A percentile compares a stretch with the other conserved stretches of the same genome.
These are phyloP conservation scores for Neurospora discreta DNA, from an alignment of 495 filamentous ascomycete genomes.

Conservation along the genomic window DNA sequence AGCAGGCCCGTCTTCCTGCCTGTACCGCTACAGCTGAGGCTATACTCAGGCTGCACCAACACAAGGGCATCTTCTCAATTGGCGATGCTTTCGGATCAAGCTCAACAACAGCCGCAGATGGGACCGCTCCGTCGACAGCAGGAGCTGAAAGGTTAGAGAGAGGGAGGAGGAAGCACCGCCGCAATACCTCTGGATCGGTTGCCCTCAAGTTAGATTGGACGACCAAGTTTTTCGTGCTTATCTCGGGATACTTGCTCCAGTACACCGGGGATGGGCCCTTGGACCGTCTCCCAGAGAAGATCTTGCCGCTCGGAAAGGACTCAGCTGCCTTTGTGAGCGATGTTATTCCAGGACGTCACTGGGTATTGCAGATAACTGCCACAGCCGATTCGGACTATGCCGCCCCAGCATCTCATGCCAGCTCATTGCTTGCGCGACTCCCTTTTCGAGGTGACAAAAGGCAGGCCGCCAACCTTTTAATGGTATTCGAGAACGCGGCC, in stretches of 20 bases:
- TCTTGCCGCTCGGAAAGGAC: slow-evolving; percentile 68
- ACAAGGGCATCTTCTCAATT: slow-evolving; percentile 33
- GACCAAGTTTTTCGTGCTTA: slow-evolving; percentile 71
- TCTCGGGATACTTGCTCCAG: slow-evolving; percentile 76
- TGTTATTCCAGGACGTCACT: slow-evolving; percentile 82
- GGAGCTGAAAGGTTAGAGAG: slow-evolving; percentile 23
- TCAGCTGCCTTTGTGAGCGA: slow-evolving; percentile 93
- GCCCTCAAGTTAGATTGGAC: slow-evolving; percentile 63
- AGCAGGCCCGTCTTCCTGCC: slow-evolving; percentile 40
- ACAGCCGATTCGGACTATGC: slow-evolving; percentile 50
- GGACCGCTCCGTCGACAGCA: background rate
- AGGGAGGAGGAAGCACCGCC: slow-evolving; percentile 35
- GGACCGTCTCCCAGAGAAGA: slow-evolving; percentile 77
- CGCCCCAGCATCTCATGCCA: slow-evolving; percentile 37
- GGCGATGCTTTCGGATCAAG: slow-evolving; percentile 30
- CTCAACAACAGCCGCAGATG: slow-evolving; percentile 6
- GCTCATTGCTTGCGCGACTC: slow-evolving; percentile 60
- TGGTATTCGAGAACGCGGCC: slow-evolving; percentile 71
- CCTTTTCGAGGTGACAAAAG: slow-evolving; percentile 55
- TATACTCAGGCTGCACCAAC: slow-evolving; percentile 51
- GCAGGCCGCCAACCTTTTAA: slow-evolving; percentile 56
- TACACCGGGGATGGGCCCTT: slow-evolving; percentile 72
- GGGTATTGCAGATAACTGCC: slow-evolving; percentile 85
- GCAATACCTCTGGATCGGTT: slow-evolving; percentile 43
- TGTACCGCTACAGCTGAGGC: slow-evolving; percentile 41